These are phyloP conservation scores for Gleditsia sinensis DNA, from an alignment of 306 rosid species.

Conservation along the genomic window DNA sequence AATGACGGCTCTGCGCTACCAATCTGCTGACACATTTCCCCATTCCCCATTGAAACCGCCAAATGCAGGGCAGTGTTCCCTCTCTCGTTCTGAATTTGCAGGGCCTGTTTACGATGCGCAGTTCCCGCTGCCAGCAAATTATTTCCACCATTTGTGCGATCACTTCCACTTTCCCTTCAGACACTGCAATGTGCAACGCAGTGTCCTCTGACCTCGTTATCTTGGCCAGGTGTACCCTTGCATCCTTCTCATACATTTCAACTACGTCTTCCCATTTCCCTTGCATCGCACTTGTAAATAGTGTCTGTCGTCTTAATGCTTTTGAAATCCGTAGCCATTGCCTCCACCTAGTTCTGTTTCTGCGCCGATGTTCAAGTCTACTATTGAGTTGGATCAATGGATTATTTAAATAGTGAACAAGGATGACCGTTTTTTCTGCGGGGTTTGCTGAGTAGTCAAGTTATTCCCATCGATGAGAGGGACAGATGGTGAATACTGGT, in stretches of 20 bases:
- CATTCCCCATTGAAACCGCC: slow-evolving; percentile 41
- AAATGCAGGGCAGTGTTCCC: slow-evolving; percentile 48
- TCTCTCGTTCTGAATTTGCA: slow-evolving; percentile 9
- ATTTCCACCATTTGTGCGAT: slow-evolving; percentile 3
- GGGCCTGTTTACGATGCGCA: neutral
- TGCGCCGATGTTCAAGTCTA: too few relatives aligned
- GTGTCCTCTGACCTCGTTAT: slow-evolving; percentile 51
- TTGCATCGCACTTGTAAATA: slow-evolving; percentile 28
- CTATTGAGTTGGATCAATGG: too few relatives aligned
- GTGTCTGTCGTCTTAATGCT: neutral
- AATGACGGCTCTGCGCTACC: too few relatives aligned
- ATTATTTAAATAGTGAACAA: too few relatives aligned
- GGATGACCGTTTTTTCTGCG: neutral
- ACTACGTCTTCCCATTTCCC: slow-evolving; percentile 43
- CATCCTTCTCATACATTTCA: too few relatives aligned
- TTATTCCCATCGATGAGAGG: too few relatives aligned
- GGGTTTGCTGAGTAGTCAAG: too few relatives aligned
- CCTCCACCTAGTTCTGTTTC: too few relatives aligned
- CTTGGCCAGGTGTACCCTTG: slow-evolving; percentile 5
- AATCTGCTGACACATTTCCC: too few relatives aligned
- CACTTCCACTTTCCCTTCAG: slow-evolving; percentile 30
- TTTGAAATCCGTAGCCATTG: neutral
- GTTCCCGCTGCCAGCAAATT: neutral
- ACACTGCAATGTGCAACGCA: slow-evolving; percentile 52
- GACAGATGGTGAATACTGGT: too few relatives aligned